Percentiles rank a stretch among this genome's conserved stretches.
phyloP scores from a whole-genome alignment of 164 flowering plant genomes.

The Macadamia tetraphylla region DNA sequence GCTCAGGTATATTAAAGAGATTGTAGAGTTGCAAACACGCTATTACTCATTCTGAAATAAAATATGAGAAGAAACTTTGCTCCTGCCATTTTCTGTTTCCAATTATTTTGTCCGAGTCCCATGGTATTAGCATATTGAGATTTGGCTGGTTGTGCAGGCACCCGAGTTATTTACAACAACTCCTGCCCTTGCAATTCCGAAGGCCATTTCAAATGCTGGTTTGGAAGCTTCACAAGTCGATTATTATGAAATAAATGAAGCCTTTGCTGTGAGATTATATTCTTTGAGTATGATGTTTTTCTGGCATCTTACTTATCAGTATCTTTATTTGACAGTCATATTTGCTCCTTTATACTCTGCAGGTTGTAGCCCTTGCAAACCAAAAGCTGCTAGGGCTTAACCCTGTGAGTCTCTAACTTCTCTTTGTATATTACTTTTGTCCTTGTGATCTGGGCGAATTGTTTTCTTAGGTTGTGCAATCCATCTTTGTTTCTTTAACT shows the following conservation, averaged over 20 bases:
- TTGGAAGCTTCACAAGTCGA: constrained; percentile 79
- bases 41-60: not conserved
- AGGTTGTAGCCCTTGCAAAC: constrained; percentile 98
- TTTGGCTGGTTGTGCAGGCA: constrained; percentile 47
- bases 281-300: not conserved
- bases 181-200: constrained; percentile 94
- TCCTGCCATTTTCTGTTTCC: not conserved
- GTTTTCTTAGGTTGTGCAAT: not conserved
- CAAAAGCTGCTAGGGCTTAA: constrained; percentile 69
- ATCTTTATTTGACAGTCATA: not conserved
- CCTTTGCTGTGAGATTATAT: constrained; percentile 70
- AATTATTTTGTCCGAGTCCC: not conserved
- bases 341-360: constrained; percentile 11
- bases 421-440: not conserved
- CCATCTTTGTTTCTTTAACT: not conserved
- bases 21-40: not conserved
- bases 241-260: constrained; percentile 94
- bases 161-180: constrained; percentile 89
- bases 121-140: not conserved
- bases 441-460: not conserved
- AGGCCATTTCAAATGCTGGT: constrained; percentile 86
- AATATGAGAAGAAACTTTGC: not conserved
- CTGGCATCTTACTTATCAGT: not conserved
- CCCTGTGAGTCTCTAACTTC: constrained; percentile 48
- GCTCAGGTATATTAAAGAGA: constrained; percentile 62